A percentile compares a stretch with the other conserved stretches of the same genome.
These are phyloP conservation scores for Alternaria sp. DNA, from an alignment of 2,329 filamentous ascomycete species.

Conservation along the genomic window DNA sequence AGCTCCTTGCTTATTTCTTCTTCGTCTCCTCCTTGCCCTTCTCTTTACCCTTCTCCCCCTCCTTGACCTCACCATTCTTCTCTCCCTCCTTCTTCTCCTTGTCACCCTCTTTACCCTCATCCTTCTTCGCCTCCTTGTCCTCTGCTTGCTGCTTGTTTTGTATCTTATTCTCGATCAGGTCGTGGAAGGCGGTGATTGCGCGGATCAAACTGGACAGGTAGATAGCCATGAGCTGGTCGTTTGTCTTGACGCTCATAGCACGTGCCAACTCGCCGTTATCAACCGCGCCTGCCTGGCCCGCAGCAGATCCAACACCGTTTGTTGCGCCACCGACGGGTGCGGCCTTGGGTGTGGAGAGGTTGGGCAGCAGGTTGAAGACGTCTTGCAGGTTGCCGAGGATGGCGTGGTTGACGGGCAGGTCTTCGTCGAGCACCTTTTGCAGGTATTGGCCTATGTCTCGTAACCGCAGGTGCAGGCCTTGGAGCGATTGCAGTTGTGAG, in stretches of 20 bases:
- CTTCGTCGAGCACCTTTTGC: conserved; percentile 91
- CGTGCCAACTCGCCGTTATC: conserved; percentile 87
- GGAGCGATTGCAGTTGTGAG: conserved; percentile 94
- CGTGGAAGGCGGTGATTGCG: conserved; percentile 98
- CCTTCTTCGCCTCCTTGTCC: conserved; percentile 80
- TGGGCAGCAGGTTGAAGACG: conserved; percentile 97
- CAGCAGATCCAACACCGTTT: conserved; percentile 58
- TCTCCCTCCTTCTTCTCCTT: conserved; percentile 69
- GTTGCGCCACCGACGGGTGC: conserved; percentile 55
- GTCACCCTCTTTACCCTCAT: conserved; percentile 66
- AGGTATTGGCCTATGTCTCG: conserved; percentile 95
- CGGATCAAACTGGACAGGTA: conserved; percentile 96
- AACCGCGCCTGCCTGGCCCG: conserved; percentile 53
- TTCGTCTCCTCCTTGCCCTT: conserved; percentile 64
- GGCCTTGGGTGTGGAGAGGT: conserved; percentile 83
- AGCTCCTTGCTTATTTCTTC: conserved; percentile 55
- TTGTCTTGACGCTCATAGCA: conserved; percentile 98
- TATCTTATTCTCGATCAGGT: conserved; percentile 99
- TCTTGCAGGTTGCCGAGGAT: conserved; percentile 99
- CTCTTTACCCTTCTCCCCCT: conserved; percentile 62
- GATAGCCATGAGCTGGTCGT: conserved; percentile 98
- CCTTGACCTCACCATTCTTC: conserved; percentile 52
- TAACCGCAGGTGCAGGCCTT: conserved; percentile 91
- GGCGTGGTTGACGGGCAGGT: conserved; percentile 94
- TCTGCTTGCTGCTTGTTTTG: conserved; percentile 98